Evolutionary conservation across 768 basidiomycete genomes (phyloP).

Genomic region (Roridomyces roridus): DNA sequence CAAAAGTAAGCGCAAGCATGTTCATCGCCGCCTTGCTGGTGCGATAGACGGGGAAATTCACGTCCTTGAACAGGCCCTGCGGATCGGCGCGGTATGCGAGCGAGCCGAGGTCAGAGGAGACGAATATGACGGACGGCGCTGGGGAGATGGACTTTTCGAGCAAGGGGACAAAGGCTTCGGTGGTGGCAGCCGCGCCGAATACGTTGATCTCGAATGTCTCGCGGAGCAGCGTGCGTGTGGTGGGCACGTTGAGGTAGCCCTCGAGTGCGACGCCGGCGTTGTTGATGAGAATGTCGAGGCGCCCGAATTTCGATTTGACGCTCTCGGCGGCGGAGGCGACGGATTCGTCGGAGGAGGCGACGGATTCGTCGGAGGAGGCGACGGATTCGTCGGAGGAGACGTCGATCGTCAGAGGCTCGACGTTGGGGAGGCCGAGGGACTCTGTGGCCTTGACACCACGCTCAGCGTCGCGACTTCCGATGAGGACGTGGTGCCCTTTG

Average conservation of each 20-base stretch:
- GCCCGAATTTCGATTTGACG: constrained; percentile 6
- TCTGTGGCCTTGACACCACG: constrained; percentile 3
- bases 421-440: too few relatives aligned
- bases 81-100: constrained; percentile 6
- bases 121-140: constrained; percentile 8
- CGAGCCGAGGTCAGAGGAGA: constrained; percentile 10
- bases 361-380: too few relatives aligned
- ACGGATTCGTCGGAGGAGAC: constrained; percentile 2
- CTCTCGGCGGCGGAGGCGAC: constrained; percentile 5
- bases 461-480: constrained; percentile 5
- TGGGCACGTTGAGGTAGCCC: not conserved
- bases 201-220: constrained; percentile 13
- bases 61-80: not conserved
- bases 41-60: not conserved
- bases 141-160: constrained; percentile 4
- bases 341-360: constrained; percentile 2
- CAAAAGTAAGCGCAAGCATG: constrained; percentile 14
- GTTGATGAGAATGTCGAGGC: constrained; percentile 10
- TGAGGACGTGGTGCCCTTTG: constrained; percentile 3
- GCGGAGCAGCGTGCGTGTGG: not conserved
- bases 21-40: constrained; percentile 17
- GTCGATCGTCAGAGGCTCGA: constrained; percentile 2
- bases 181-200: constrained; percentile 1
- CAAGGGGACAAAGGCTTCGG: constrained; percentile 10
- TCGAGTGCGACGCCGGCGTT: constrained; percentile 5